Evolutionary conservation across 192 early-diverging fungal species (phyloP), one percentile per base, ranked within the genome.

Genomic region (Entomortierella beljakovae): DNA sequence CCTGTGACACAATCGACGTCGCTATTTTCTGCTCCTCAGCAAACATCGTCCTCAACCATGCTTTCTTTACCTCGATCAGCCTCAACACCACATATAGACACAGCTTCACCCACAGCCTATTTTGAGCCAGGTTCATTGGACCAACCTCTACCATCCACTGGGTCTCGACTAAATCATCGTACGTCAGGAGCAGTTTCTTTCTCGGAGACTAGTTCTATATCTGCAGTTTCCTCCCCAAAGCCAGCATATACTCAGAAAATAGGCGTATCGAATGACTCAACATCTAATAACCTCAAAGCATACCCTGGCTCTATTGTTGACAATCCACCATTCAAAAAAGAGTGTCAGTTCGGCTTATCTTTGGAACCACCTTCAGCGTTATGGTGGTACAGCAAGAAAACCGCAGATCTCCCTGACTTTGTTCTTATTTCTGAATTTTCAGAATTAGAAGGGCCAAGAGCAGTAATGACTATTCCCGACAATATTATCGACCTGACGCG

Each of bases 401-500:
- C 33, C 6, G 61, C 49, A 3, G 54, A 29, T 52, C 73, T 80
- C 16, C 74, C 75, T 29, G 85, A 87, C 52, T 87, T 87, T 82
- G 85, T 87, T 3, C 80, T 87, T 13, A 76, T 87, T 13, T 83
- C 81, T 33, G 85, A 87, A 49, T 87, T 87, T 61, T 87, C 85
- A 53, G 85, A 87, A 52, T 32, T 87, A 31, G 83, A 87, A 53
- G 85, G 85, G 9, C 85, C 85, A 25, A 31, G 82, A n/a, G 80
- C 85, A 3, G 71, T 84, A 28, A 84, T 84, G 61, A 71, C 82
- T 10, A 81, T 87, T 18, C 69, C 75, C 5, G 75, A 79, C 20
- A 79, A 79, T 23, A 64, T 79, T 33, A 61, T 79, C 20, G 75
- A 79, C 75, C 35, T 79, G 46, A 79, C 75, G 6, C 67, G 67